Percentiles rank a stretch among this genome's conserved stretches.
Conservation (phyloP, 768 basidiomycete species). For the Boletus subparvulus region DNA sequence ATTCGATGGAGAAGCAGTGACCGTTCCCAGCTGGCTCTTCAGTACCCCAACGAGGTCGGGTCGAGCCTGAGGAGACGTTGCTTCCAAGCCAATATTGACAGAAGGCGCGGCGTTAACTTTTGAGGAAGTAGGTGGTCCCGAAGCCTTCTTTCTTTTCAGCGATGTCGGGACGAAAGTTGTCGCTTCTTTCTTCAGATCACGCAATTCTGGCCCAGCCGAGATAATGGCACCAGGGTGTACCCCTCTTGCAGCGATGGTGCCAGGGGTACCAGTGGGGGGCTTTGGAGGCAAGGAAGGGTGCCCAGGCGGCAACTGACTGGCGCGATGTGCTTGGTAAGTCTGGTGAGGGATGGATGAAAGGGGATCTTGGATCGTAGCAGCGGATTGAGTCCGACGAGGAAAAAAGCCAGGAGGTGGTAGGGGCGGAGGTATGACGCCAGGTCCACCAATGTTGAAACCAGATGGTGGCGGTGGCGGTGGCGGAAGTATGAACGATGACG, state of each 20-base stretch:
- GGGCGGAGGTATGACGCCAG: slow-evolving; percentile 28
- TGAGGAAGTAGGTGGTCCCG: slow-evolving; percentile 33
- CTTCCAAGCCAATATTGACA: slow-evolving; percentile 35
- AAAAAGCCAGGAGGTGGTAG: slow-evolving; percentile 68
- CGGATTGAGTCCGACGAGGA: slow-evolving; percentile 50
- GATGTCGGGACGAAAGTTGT: slow-evolving; percentile 87
- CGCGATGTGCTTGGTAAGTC: slow-evolving; percentile 74
- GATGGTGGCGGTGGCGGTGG: slow-evolving; percentile 15
- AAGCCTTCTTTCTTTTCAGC: slow-evolving; percentile 69
- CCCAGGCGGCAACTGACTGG: slow-evolving; percentile 37
- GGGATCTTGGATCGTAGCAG: slow-evolving; percentile 68
- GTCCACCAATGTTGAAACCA: slow-evolving; percentile 9
- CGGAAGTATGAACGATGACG: slow-evolving; percentile 20
- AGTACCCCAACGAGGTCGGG: slow-evolving; percentile 68
- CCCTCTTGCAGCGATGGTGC: slow-evolving; percentile 44
- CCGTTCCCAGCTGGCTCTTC: slow-evolving; percentile 57
- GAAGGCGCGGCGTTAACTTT: slow-evolving; percentile 68
- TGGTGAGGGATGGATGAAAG: slow-evolving; percentile 73
- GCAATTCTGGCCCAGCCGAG: slow-evolving; percentile 80
- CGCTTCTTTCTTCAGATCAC: slow-evolving; percentile 93
- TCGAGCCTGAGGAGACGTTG: slow-evolving; percentile 39
- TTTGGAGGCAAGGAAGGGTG: slow-evolving; percentile 48
- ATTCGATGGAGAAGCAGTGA: slow-evolving; percentile 21
- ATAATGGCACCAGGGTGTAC: slow-evolving; percentile 61
- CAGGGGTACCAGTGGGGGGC: slow-evolving; percentile 28